These are phyloP conservation scores for Penicillium salamii DNA, from an alignment of 495 filamentous ascomycete species.

Conservation along the genomic window DNA sequence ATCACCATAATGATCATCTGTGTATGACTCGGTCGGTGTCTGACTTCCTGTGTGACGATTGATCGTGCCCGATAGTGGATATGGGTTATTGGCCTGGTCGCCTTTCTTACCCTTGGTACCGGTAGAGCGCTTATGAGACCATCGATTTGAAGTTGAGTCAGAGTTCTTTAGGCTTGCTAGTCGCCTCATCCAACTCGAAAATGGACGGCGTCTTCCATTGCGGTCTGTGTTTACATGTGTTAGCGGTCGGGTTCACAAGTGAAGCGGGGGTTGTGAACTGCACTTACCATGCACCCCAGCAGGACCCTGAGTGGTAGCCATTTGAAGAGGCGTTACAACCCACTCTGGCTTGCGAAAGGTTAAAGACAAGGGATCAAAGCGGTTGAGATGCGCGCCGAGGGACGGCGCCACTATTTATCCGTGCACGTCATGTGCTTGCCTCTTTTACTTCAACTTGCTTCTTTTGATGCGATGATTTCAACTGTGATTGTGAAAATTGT, in stretches of 20 bases:
- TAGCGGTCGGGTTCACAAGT: constrained; percentile 13
- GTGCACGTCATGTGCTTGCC: constrained; percentile 29
- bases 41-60: constrained; percentile 48
- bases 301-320: constrained; percentile 69
- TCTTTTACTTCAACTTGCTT: constrained; percentile 10
- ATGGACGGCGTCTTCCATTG: constrained; percentile 75
- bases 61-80: constrained; percentile 62
- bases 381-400: constrained; percentile 12
- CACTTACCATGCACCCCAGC: constrained; percentile 62
- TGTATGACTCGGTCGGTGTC: constrained; percentile 51
- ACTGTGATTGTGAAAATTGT: no score
- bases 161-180: constrained; percentile 76
- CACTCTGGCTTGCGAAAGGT: constrained; percentile 5
- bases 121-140: constrained; percentile 49
- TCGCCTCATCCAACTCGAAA: constrained; percentile 92
- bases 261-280: background rate
- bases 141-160: constrained; percentile 45
- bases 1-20: constrained; percentile 23
- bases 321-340: constrained; percentile 24
- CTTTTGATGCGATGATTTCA: no score
- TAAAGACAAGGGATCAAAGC: constrained; percentile 1
- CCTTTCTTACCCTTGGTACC: constrained; percentile 56
- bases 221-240: constrained; percentile 50
- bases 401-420: constrained; percentile 26
- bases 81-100: constrained; percentile 76